Base-by-base conservation (phyloP, 306 rosid species). In the Lagenaria siceraria region DNA sequence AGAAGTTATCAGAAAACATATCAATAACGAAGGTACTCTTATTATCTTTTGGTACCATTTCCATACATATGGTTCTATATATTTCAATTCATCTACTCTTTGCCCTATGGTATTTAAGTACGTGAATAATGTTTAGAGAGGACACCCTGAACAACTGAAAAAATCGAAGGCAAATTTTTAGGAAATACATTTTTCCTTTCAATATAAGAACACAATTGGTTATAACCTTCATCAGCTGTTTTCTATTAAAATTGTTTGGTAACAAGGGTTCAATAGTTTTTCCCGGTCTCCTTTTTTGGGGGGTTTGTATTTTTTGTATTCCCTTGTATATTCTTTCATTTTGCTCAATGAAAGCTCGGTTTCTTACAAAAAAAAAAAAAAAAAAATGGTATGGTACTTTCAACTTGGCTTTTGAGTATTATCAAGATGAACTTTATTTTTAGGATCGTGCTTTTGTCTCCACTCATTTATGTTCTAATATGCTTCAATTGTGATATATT, bases 1-100 rank as follows among this genome's bases (percentile, higher is more conserved):
- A 89, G 75, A 84, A 85, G 35, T 84, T 95, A 62, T 83, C 56
- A 77, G 85, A 81, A 72, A 88, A 80, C 78, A 84, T 88, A 86
- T 88, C 82, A 49, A 85, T 85, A 48, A 80, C 84, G 8, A 86
- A 92, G 93, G 98, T 95, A 84, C 60, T 64, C 25, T 19, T 35
- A 18, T 36, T 64, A 35, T 36, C 25, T 64, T 64, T 35, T 64
- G 24, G 72, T 36, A 25, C 58, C 14, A 40, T 71, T 49, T 71
- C 58, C 40, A 25, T 46, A 10, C 27, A 68, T 65, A 65, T 24
- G 10, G 1, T 43, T 69, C 55, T 22, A 68, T 68, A 68, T 46
- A 3, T 15, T 46, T 36, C 0, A 9, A 42, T 11, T 19, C 1
- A 36, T 65, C 70, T 65, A 6, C 36, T 64, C 49, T 36, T 64